A percentile compares a stretch with the other conserved stretches of the same genome.
These are phyloP conservation scores for Chrysanthemum lavandulifolium DNA, from an alignment of 129 eudicot genomes.

Conservation along the genomic window DNA sequence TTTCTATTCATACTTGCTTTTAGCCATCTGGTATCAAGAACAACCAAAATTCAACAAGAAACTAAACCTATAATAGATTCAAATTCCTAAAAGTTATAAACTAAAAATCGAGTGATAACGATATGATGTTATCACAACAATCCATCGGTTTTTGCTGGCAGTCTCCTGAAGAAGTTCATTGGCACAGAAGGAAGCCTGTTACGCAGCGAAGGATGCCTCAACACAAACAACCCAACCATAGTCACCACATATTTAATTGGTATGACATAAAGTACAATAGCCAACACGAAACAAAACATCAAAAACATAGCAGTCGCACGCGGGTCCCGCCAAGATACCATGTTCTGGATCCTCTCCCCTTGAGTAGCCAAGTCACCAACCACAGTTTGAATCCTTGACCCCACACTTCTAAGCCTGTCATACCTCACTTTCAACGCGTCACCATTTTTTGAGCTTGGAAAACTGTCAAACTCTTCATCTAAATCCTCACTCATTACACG, in stretches of 20 bases:
- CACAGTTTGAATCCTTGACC: constrained; percentile 34
- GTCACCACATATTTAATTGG: constrained; percentile 24
- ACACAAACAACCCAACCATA: constrained; percentile 14
- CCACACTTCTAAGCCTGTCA: constrained; percentile 33
- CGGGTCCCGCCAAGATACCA: constrained; percentile 38
- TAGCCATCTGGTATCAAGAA: not conserved
- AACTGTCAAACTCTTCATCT: constrained; percentile 35
- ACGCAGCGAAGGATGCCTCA: constrained; percentile 35
- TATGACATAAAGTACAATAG: constrained; percentile 25
- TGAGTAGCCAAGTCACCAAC: constrained; percentile 38
- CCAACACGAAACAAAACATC: constrained; percentile 23
- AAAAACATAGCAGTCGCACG: constrained; percentile 38
- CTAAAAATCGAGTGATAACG: not conserved
- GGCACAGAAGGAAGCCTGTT: constrained; percentile 29
- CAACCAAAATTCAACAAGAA: not conserved
- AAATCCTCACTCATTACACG: constrained; percentile 22
- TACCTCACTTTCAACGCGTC: constrained; percentile 30
- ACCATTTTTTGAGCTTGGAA: constrained; percentile 27
- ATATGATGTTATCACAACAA: constrained; percentile 25
- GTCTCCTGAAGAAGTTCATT: constrained; percentile 35
- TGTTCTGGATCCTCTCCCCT: constrained; percentile 38
- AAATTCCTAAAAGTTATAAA: not conserved
- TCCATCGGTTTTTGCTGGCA: constrained; percentile 35
- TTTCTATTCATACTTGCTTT: not conserved
- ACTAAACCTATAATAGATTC: not conserved